Evolutionary conservation across 495 filamentous ascomycete species (phyloP), one percentile per base, ranked within the genome.

Genomic region (Schizothecium vesticola): DNA sequence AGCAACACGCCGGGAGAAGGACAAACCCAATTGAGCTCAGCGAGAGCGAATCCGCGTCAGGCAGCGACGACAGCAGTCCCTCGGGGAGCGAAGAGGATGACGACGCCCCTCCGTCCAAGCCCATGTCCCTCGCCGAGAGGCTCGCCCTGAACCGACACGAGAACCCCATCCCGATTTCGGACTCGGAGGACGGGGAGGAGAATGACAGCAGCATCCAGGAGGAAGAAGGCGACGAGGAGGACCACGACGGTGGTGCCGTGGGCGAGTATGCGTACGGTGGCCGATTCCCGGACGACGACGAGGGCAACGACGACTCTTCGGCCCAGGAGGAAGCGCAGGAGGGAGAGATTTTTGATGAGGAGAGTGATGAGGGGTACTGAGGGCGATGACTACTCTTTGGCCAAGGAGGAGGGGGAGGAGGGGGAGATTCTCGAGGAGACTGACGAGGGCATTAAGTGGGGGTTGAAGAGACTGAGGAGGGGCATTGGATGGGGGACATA

Each of bases 41-140:
- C 22, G 61, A 63, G 4, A 36, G 26, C 19, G 61, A 43, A 28
- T 28, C 29, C 19, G 31, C 33, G 21, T 63, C 61, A 12, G 29
- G 31, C 61, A 51, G 43, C 43, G 19, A n/a, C 31, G 12, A 11
- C 31, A 63, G 21, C 26, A 22, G 29, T 63, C 29, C 13, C 21
- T 24, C 3, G 33, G 43, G 1, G 61, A 57, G 24, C 57, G 51
- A n/a, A 12, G 51, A 57, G 4, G 63, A 58, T 0, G 56, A 61
- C 22, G 65, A 66, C n/a, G 65, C 19, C 5, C 12, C 29, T 16
- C 21, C 22, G 1, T 4, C 31, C 10, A 66, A 59, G 25, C 29
- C 28, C 11, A 25, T 66, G 56, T 56, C 65, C n/a, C 57, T 66
- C 29, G 65, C 57, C 19, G 65, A 66, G 24, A 61, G 24, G 31